These are phyloP conservation scores for Barnettozyma siamensis DNA, from an alignment of 805 yeast genomes.

Conservation along the genomic window DNA sequence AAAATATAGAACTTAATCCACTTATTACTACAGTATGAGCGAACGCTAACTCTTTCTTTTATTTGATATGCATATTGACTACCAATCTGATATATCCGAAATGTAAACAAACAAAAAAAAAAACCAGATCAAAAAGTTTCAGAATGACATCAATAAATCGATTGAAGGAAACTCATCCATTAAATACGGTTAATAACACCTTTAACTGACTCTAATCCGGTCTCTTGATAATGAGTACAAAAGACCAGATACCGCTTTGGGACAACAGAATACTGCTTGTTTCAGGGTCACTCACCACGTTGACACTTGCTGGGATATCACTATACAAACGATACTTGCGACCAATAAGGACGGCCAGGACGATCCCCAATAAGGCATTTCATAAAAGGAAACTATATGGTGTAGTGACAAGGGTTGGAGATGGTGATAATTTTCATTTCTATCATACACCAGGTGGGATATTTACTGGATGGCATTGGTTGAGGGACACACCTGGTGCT, in stretches of 20 bases:
- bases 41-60: too few relatives aligned
- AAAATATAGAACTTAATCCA: too few relatives aligned
- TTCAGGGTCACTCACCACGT: constrained; percentile 2
- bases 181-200: too few relatives aligned
- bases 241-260: background rate
- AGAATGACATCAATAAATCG: background rate
- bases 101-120: background rate
- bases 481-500: constrained; percentile 57
- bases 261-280: constrained; percentile 3
- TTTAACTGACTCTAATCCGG: too few relatives aligned
- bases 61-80: too few relatives aligned
- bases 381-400: constrained; percentile 51
- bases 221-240: background rate
- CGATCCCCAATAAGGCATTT: constrained; percentile 44
- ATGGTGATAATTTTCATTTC: constrained; percentile 90
- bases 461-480: constrained; percentile 91
- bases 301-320: constrained; percentile 14
- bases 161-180: too few relatives aligned
- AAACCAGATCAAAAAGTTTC: too few relatives aligned
- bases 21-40: too few relatives aligned
- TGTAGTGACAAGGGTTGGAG: constrained; percentile 84
- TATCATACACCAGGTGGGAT: constrained; percentile 92
- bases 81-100: too few relatives aligned
- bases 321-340: constrained; percentile 42
- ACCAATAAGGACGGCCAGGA: constrained; percentile 43